These are phyloP conservation scores for Datisca glomerata DNA, from an alignment of 306 rosid genomes.

Conservation along the genomic window DNA sequence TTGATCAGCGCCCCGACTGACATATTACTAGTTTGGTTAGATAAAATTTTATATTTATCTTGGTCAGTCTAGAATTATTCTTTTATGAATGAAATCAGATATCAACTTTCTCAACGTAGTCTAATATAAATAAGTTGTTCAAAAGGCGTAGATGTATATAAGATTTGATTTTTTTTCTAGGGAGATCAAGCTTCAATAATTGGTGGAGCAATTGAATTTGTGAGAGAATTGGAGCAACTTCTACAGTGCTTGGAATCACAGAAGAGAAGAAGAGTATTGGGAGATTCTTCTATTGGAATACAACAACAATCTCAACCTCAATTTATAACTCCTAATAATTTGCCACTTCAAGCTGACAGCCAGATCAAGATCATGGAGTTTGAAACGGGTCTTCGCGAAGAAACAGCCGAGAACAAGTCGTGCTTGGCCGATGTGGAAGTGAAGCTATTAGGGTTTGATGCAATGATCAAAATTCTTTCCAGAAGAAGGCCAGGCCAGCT, in stretches of 20 bases:
- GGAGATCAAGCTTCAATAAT: constrained; percentile 99
- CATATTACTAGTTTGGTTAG: neutral
- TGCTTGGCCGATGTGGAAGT: constrained; percentile 95
- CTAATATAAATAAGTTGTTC: too few relatives aligned
- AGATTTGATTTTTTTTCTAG: constrained; percentile 28
- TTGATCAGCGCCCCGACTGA: neutral
- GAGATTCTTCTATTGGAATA: constrained; percentile 38
- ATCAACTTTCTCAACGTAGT: too few relatives aligned
- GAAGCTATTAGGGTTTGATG: constrained; percentile 77
- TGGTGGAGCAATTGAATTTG: constrained; percentile 96
- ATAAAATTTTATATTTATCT: too few relatives aligned
- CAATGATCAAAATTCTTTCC: constrained; percentile 79
- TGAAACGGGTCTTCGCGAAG: constrained; percentile 48
- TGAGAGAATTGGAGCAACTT: constrained; percentile 87
- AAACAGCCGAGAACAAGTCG: constrained; percentile 78
- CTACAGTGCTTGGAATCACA: constrained; percentile 93
- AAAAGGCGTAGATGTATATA: too few relatives aligned
- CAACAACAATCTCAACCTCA: constrained; percentile 27
- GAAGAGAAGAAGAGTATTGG: constrained; percentile 63
- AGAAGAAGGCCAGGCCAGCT: constrained; percentile 88
- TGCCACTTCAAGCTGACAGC: constrained; percentile 30
- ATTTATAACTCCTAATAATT: constrained; percentile 30
- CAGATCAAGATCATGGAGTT: constrained; percentile 46
- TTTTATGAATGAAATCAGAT: too few relatives aligned
- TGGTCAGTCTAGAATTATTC: too few relatives aligned